Base-by-base conservation (phyloP, 768 basidiomycete genomes). In the Leccinum incarnatum region DNA sequence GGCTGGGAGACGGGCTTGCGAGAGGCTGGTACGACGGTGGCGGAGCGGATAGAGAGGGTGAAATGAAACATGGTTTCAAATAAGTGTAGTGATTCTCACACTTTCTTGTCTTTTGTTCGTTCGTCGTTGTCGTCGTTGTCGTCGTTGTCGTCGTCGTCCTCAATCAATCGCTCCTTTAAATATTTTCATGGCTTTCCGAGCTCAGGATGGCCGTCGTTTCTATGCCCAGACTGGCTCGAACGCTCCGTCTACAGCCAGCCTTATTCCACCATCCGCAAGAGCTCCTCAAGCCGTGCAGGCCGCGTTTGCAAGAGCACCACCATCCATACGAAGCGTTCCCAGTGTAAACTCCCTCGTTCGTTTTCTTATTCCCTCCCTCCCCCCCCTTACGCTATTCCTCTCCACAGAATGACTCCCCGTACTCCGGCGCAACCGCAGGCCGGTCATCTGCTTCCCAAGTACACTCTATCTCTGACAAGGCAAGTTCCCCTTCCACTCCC, bases 381-480 rank as follows among this genome's bases (percentile, higher is more conserved):
- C 4, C 6, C 53, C 2, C 23, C 54, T 48, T 10, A 55, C 37
- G 0, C 37, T 2, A 49, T 27, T 40, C 14, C 0, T 10, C 8
- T 11, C 4, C 56, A 8, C 34, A 81, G 78, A 75, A 71, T 56
- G 76, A 78, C 61, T 77, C 79, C 6, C 78, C 75, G 10, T 79
- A 79, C 62, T 62, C 60, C 53, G 67, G 68, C 66, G 72, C 69
- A 60, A 46, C 69, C 65, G 68, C 72, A 57, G 69, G 75, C 50
- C 69, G 67, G 67, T 65, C 62, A 54, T 61, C 45, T 56, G 71
- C 54, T 21, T 50, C 59, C 23, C 74, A 74, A 37, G 49, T 40
- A 55, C 75, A 74, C 12, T 85, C 83, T 21, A 79, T 87, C 59
- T 83, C 85, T 30, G 82, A 87, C 67, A 87, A 87, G 77, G 85